phyloP scores from a whole-genome alignment of 768 basidiomycete species.

The Sarcodon aspratus region DNA sequence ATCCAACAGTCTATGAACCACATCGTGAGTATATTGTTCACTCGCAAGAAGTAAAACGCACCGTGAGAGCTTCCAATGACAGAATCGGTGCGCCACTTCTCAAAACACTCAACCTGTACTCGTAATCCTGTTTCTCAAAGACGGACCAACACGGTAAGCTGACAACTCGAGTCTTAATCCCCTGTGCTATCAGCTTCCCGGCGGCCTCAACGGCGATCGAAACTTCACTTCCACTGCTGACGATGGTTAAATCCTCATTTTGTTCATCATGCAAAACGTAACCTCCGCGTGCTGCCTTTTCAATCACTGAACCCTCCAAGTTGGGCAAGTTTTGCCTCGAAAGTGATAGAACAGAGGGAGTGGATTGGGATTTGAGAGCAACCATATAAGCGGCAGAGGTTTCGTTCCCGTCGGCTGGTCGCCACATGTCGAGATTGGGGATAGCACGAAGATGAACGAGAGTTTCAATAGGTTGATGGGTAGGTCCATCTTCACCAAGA shows the following conservation, averaged over 20 bases:
- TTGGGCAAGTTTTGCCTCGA: conserved; percentile 92
- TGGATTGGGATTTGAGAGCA: conserved; percentile 61
- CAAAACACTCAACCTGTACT: conserved; percentile 76
- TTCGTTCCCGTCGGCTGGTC: conserved; percentile 93
- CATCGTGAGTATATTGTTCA: conserved; percentile 3
- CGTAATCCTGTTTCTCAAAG: conserved; percentile 71
- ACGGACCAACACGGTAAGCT: conserved; percentile 85
- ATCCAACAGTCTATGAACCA: conserved; percentile 48
- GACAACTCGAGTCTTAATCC: conserved; percentile 74
- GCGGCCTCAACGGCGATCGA: conserved; percentile 82
- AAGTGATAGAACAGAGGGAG: conserved; percentile 75
- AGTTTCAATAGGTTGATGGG: conserved; percentile 92
- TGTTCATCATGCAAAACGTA: conserved; percentile 81
- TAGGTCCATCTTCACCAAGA: conserved; percentile 89
- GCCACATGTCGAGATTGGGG: conserved; percentile 89
- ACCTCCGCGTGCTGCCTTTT: conserved; percentile 74
- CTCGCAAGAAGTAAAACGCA: conserved; percentile 18
- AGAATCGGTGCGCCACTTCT: conserved; percentile 85
- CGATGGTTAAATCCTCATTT: conserved; percentile 79
- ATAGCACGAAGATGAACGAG: conserved; percentile 77
- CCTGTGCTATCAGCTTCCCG: conserved; percentile 62
- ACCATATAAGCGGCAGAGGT: conserved; percentile 87
- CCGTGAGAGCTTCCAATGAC: conserved; percentile 74
- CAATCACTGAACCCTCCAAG: conserved; percentile 78
- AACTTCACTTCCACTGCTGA: conserved; percentile 86